These are phyloP conservation scores for Septoria linicola DNA, from an alignment of 2,329 filamentous ascomycete species.

Conservation along the genomic window DNA sequence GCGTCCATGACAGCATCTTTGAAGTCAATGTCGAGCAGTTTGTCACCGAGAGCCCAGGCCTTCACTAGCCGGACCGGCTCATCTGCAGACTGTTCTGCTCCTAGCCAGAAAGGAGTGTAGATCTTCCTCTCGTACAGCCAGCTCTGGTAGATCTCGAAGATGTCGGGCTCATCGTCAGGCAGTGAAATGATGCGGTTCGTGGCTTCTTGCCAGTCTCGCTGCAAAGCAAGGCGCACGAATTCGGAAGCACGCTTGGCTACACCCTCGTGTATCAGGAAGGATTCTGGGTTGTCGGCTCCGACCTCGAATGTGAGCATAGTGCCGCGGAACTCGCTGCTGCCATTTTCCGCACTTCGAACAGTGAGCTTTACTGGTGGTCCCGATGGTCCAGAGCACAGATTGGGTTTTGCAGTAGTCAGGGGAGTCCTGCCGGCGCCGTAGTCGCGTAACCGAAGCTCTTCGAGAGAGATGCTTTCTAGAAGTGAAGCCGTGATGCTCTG, in stretches of 20 bases:
- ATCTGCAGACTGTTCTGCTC: neutral
- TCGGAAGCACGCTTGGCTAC: slow-evolving; percentile 1
- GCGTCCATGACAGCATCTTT: slow-evolving; percentile 27
- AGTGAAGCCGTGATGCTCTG: too few relatives aligned
- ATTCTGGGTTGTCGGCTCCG: neutral
- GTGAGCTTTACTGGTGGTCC: too few relatives aligned
- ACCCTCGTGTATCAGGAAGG: slow-evolving; percentile 14
- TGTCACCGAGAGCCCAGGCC: slow-evolving; percentile 31
- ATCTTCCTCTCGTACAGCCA: slow-evolving; percentile 22
- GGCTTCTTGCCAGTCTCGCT: slow-evolving; percentile 18
- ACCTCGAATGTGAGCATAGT: slow-evolving; percentile 9
- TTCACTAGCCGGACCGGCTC: slow-evolving; percentile 10
- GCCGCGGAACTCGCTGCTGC: neutral
- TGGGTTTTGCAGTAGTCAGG: too few relatives aligned
- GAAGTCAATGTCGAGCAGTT: slow-evolving; percentile 27
- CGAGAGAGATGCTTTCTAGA: too few relatives aligned
- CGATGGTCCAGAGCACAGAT: too few relatives aligned
- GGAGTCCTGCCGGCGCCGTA: too few relatives aligned
- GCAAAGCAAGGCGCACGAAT: slow-evolving; percentile 18
- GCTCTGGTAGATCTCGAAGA: slow-evolving; percentile 22
- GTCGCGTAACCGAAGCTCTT: too few relatives aligned
- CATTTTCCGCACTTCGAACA: too few relatives aligned
- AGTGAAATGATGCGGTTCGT: slow-evolving; percentile 11
- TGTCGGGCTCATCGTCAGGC: slow-evolving; percentile 9
- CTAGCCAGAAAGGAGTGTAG: neutral